Conservation (phyloP, 768 basidiomycete genomes). For the Mycena maculata region DNA sequence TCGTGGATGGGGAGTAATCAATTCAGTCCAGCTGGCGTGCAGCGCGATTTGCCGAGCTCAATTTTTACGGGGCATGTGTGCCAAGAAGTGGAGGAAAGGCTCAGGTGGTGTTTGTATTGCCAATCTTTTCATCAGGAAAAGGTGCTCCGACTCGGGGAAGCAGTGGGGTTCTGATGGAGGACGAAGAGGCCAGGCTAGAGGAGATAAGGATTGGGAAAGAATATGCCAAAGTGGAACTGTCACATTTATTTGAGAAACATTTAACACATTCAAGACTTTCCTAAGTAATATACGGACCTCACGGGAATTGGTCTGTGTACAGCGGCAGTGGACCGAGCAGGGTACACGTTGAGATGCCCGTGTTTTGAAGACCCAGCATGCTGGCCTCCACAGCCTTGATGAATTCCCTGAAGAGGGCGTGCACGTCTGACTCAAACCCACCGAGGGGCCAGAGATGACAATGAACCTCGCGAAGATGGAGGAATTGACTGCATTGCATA, state of each 20-base stretch:
- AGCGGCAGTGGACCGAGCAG: too few relatives aligned
- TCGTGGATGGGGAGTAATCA: conserved; percentile 1
- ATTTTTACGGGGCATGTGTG: conserved; percentile 17
- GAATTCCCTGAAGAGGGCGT: too few relatives aligned
- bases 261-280: too few relatives aligned
- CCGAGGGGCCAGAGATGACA: too few relatives aligned
- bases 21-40: conserved; percentile 9
- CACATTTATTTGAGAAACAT: conserved; percentile 1
- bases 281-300: too few relatives aligned
- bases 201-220: not conserved
- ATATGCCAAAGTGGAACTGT: not conserved
- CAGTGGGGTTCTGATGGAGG: conserved; percentile 12
- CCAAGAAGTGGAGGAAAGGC: not conserved
- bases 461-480: too few relatives aligned
- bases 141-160: conserved; percentile 1
- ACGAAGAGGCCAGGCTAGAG: not conserved
- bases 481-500: too few relatives aligned
- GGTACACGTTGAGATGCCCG: too few relatives aligned
- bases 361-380: too few relatives aligned
- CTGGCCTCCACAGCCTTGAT: too few relatives aligned
- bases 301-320: too few relatives aligned
- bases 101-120: conserved; percentile 4
- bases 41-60: not conserved
- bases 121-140: not conserved
- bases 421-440: too few relatives aligned